Conservation (phyloP, 1,139 yeast genomes). For the Pneumocystis oryctolagi region DNA sequence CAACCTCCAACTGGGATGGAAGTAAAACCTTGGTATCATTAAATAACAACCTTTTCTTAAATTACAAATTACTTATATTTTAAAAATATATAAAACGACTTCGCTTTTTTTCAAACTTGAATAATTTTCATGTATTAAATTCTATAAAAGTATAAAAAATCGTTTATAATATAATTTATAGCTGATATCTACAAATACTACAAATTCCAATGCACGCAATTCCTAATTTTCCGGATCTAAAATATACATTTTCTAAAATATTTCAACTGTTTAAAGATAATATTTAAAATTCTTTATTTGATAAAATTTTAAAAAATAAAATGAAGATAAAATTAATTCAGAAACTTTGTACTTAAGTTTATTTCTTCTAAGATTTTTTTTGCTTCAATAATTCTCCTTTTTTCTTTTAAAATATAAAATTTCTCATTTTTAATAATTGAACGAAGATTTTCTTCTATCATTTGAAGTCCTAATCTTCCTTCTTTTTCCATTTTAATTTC, state of each 20-base stretch:
- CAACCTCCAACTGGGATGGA: conserved; percentile 56
- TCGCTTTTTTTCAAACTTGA: background rate
- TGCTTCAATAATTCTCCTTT: background rate
- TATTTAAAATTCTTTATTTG: no score
- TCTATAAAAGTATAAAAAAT: no score
- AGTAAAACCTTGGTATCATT: conserved; percentile 3
- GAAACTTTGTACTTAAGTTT: no score
- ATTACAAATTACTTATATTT: conserved; percentile 18
- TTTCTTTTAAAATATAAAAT: background rate
- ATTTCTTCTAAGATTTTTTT: background rate
- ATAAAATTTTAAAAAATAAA: no score
- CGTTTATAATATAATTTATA: no score
- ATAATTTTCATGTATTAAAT: background rate
- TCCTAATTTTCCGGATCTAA: no score
- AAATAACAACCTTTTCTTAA: background rate
- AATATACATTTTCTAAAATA: no score
- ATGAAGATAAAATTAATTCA: no score
- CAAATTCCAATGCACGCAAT: no score
- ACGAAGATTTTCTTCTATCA: background rate
- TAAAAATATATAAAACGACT: background rate
- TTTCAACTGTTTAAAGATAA: no score
- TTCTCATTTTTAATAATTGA: background rate
- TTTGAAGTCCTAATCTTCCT: background rate
- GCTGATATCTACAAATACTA: no score
- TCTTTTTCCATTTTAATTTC: background rate